Conservation (phyloP, 768 basidiomycete genomes). For the Dendrothele bispora region DNA sequence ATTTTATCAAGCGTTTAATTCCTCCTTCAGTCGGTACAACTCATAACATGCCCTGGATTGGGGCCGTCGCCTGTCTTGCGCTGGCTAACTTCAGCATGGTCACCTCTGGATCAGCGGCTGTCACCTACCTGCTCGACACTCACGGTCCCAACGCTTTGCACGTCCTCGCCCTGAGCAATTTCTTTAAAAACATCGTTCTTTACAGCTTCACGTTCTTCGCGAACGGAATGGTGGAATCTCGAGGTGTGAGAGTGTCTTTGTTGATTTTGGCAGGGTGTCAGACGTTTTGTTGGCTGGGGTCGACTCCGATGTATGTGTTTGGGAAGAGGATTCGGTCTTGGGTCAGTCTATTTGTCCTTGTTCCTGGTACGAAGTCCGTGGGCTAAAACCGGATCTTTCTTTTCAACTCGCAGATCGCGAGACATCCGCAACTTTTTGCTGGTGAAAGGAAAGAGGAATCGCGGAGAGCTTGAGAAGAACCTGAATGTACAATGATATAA, state of each 20-base stretch:
- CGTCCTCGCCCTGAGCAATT: conserved; percentile 41
- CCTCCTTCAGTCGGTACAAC: conserved; percentile 31
- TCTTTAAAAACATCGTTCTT: conserved; percentile 44
- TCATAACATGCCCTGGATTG: conserved; percentile 45
- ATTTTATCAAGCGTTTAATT: background rate
- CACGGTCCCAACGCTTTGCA: conserved; percentile 41
- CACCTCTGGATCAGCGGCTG: conserved; percentile 33
- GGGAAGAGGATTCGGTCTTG: conserved; percentile 42
- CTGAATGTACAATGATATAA: background rate
- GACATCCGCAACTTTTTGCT: background rate
- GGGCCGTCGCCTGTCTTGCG: conserved; percentile 39
- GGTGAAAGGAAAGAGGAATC: background rate
- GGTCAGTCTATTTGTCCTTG: conserved; percentile 25
- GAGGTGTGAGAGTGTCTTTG: conserved; percentile 39
- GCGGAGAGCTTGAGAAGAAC: background rate
- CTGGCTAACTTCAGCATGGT: conserved; percentile 46
- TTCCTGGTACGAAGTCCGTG: background rate
- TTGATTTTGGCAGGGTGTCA: conserved; percentile 40
- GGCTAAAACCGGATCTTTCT: too few species aligned
- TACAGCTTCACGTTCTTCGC: conserved; percentile 46
- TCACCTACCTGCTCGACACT: conserved; percentile 47
- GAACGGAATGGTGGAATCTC: conserved; percentile 36
- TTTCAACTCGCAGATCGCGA: background rate
- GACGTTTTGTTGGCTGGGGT: conserved; percentile 39
- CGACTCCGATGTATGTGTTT: conserved; percentile 43